Evolutionary conservation across 2,329 filamentous ascomycete genomes (phyloP).

Genomic region (Rhynchosporium agropyri): DNA sequence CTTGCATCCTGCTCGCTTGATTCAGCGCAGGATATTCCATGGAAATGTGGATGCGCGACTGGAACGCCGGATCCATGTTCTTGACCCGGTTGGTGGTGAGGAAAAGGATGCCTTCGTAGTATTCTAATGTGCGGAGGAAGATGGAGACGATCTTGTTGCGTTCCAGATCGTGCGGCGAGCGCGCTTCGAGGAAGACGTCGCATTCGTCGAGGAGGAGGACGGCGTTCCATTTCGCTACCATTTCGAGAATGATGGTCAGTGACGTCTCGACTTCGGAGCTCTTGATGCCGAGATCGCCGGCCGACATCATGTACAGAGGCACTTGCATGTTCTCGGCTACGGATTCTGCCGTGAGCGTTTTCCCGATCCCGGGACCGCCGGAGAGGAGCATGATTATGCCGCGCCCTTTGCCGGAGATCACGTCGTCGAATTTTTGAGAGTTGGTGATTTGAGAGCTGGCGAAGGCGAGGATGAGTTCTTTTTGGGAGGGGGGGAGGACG

Average conservation of each 20-base stretch:
- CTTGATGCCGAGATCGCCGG: constrained; percentile 22
- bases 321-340: constrained; percentile 38
- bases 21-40: constrained; percentile 37
- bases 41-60: constrained; percentile 42
- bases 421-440: constrained; percentile 50
- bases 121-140: constrained; percentile 45
- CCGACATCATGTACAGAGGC: constrained; percentile 43
- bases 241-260: constrained; percentile 68
- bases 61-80: constrained; percentile 43
- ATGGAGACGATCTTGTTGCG: constrained; percentile 47
- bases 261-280: constrained; percentile 51
- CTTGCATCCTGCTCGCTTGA: constrained; percentile 28
- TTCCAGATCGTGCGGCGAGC: constrained; percentile 42
- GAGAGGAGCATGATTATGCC: constrained; percentile 54
- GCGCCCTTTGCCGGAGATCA: constrained; percentile 55
- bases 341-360: constrained; percentile 45
- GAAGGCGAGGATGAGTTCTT: constrained; percentile 55
- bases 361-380: constrained; percentile 53
- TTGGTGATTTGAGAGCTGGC: constrained; percentile 51
- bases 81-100: constrained; percentile 44
- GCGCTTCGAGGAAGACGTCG: constrained; percentile 56
- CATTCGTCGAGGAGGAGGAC: constrained; percentile 73
- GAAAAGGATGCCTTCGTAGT: constrained; percentile 46
- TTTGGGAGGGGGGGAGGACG: constrained; percentile 53
- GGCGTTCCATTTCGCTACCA: constrained; percentile 73